phyloP scores from a whole-genome alignment of 2,329 filamentous ascomycete species.

The Madurella mycetomatis region DNA sequence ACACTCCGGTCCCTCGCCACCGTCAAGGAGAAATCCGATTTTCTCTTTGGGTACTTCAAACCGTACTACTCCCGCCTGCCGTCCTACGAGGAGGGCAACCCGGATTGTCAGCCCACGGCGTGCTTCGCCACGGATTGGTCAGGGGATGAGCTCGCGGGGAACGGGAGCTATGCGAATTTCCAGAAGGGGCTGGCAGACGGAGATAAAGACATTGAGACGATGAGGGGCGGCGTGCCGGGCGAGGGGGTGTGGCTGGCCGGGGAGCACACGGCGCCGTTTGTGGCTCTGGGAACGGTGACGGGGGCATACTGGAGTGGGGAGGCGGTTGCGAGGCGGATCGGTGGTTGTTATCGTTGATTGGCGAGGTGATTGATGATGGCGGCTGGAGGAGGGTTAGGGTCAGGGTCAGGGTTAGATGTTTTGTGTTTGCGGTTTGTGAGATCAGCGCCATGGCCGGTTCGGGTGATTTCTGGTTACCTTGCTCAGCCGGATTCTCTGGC shows the following conservation, averaged over 20 bases:
- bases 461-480: too few species aligned
- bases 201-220: constrained; percentile 64
- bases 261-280: constrained; percentile 86
- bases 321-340: constrained; percentile 62
- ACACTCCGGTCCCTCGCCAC: constrained; percentile 39
- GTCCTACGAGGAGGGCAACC: constrained; percentile 51
- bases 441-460: too few species aligned
- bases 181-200: constrained; percentile 67
- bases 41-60: constrained; percentile 62
- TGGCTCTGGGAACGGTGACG: constrained; percentile 81
- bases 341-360: neutral
- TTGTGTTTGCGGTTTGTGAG: too few species aligned
- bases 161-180: constrained; percentile 83
- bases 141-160: constrained; percentile 71
- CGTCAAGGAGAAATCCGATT: constrained; percentile 45
- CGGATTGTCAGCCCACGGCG: constrained; percentile 57
- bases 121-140: constrained; percentile 74
- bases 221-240: constrained; percentile 60
- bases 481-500: too few species aligned
- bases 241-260: constrained; percentile 79
- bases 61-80: constrained; percentile 77
- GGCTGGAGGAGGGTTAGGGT: neutral
- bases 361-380: neutral
- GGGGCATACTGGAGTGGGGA: constrained; percentile 93
- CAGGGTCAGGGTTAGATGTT: neutral